Conservation (phyloP, 257 asterid species). For the Solanum paucissectum region DNA sequence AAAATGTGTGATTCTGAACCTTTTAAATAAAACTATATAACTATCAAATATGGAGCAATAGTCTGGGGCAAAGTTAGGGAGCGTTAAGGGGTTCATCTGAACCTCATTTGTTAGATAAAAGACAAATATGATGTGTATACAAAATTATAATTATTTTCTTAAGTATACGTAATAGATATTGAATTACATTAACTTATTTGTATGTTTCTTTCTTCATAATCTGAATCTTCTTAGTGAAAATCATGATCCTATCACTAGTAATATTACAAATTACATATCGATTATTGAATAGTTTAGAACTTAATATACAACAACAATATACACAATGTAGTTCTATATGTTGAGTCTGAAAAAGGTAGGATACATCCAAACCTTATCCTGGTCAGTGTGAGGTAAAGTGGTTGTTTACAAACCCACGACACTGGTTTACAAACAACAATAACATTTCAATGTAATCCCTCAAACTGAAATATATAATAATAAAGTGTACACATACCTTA, state of each 20-base stretch:
- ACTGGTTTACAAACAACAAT: not conserved
- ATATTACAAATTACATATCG: not conserved
- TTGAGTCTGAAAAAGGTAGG: not conserved
- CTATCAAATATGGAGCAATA: not conserved
- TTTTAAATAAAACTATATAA: not conserved
- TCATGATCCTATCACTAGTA: not conserved
- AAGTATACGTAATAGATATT: not conserved
- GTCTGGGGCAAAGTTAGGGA: not conserved
- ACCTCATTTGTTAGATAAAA: not conserved
- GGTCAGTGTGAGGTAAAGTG: not conserved
- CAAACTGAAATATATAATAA: not conserved
- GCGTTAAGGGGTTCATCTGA: not conserved
- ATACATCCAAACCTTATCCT: not conserved
- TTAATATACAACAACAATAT: not conserved
- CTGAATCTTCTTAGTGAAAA: not conserved
- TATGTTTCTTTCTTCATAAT: not conserved
- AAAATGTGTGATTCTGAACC: not conserved
- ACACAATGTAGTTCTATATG: not conserved
- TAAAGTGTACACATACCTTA: fast-evolving
- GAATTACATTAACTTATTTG: not conserved
- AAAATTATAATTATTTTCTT: not conserved
- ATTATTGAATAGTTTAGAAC: not conserved
- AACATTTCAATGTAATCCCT: not conserved
- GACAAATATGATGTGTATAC: not conserved
- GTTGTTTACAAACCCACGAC: fast-evolving